A percentile compares a stretch with the other conserved stretches of the same genome.
Conservation (phyloP, 129 eudicot species). For the Flaveria brownii region DNA sequence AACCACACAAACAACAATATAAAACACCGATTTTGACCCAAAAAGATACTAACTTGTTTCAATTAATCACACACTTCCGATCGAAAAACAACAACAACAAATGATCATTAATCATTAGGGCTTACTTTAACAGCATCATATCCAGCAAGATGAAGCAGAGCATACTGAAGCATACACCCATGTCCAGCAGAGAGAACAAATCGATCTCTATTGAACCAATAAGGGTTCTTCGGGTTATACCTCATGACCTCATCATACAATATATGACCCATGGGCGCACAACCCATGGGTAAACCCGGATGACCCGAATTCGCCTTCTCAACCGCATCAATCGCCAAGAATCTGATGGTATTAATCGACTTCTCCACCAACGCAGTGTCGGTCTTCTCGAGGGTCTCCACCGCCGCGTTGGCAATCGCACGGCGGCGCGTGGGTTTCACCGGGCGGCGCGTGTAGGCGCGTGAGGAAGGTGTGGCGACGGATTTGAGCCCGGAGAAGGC, state of each 20-base stretch:
- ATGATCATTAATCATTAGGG: conserved; percentile 5
- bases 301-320: conserved; percentile 99
- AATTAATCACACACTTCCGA: conserved; percentile 1
- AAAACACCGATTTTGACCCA: background rate
- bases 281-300: conserved; percentile 98
- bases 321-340: conserved; percentile 93
- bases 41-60: background rate
- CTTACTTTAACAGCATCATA: conserved; percentile 72
- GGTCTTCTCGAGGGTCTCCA: conserved; percentile 63
- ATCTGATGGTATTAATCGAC: conserved; percentile 84
- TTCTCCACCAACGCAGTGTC: conserved; percentile 63
- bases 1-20: background rate
- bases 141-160: conserved; percentile 92
- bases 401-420: conserved; percentile 52
- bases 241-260: conserved; percentile 96
- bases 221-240: conserved; percentile 95
- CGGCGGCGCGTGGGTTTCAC: conserved; percentile 10
- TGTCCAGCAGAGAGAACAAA: conserved; percentile 98
- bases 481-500: conserved; percentile 67
- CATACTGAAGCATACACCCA: conserved; percentile 98
- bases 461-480: conserved; percentile 38
- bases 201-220: conserved; percentile 94
- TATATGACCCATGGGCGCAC: conserved; percentile 98
- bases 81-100: background rate
- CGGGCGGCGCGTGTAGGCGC: conserved; percentile 31